Percentiles rank a stretch among this genome's conserved stretches.
Conservation (phyloP, 2,329 filamentous ascomycete species). For the Cladosporium sp. region DNA sequence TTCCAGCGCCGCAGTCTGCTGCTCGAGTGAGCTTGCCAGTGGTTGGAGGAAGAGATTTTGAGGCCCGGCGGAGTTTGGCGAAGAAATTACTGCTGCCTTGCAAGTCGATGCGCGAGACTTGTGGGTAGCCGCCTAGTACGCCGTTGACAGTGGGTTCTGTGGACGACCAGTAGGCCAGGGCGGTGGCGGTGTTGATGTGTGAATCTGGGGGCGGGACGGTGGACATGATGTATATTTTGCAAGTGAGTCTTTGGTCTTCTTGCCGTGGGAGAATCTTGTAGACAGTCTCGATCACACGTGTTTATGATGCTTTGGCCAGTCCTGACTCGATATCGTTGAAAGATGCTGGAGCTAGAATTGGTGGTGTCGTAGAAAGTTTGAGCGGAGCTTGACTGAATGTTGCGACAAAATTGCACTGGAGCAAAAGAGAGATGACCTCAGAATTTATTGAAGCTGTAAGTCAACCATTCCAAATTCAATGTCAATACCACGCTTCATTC, state of each 20-base stretch:
- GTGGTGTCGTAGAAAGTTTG: too few species aligned
- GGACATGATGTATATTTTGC: conserved; percentile 62
- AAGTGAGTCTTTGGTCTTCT: background rate
- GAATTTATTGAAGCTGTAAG: too few species aligned
- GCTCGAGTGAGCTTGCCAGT: conserved; percentile 35
- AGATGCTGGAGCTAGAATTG: too few species aligned
- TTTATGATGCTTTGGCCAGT: too few species aligned
- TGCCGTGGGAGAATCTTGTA: too few species aligned
- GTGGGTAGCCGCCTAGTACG: conserved; percentile 73
- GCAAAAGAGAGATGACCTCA: too few species aligned
- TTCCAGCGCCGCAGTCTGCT: conserved; percentile 63
- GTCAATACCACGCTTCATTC: too few species aligned
- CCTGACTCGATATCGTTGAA: too few species aligned
- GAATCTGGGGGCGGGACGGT: conserved; percentile 33
- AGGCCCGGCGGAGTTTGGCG: conserved; percentile 55
- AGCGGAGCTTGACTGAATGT: too few species aligned
- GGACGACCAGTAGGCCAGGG: conserved; percentile 50
- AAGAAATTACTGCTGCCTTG: conserved; percentile 67
- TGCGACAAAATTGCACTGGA: too few species aligned
- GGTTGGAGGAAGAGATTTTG: conserved; percentile 24
- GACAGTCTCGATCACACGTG: too few species aligned
- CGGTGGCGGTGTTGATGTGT: conserved; percentile 40
- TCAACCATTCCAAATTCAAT: too few species aligned
- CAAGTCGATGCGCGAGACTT: conserved; percentile 66
- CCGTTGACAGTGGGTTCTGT: conserved; percentile 58